Evolutionary conservation across 768 basidiomycete genomes (phyloP).

Genomic region (Pholiota molesta): DNA sequence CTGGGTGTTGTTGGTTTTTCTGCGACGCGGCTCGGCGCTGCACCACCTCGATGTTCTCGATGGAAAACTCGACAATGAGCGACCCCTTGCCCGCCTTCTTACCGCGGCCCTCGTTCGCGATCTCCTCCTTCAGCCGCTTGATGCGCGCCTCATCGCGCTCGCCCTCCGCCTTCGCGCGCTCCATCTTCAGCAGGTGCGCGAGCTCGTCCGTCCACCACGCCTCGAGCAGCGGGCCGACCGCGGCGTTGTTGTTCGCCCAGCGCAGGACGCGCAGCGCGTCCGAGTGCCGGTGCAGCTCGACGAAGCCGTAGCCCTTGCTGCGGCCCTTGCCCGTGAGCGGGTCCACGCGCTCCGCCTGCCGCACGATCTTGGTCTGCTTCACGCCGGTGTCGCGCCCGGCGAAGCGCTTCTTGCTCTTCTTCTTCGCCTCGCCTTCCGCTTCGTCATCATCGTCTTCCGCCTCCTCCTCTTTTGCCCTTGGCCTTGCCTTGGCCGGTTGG

Average conservation of each 20-base stretch:
- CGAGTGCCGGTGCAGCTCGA: constrained; percentile 86
- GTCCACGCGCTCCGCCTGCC: constrained; percentile 89
- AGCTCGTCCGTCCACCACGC: constrained; percentile 95
- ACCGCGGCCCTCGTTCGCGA: constrained; percentile 39
- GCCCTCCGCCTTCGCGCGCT: constrained; percentile 61
- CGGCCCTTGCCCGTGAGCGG: constrained; percentile 83
- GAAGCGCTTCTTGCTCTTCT: constrained; percentile 39
- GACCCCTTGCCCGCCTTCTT: constrained; percentile 45
- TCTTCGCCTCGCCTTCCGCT: constrained; percentile 47
- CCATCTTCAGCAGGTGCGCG: constrained; percentile 57
- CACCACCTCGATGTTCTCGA: constrained; percentile 92
- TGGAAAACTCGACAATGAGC: constrained; percentile 93
- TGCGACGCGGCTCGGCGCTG: constrained; percentile 62
- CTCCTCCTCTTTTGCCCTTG: too few relatives aligned
- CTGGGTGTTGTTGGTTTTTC: constrained; percentile 40
- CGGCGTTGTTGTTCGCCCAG: constrained; percentile 92
- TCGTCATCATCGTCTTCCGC: constrained; percentile 30
- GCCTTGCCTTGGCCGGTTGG: not conserved
- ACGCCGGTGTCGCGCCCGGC: constrained; percentile 45
- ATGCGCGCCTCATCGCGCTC: constrained; percentile 58
- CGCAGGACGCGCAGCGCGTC: constrained; percentile 90
- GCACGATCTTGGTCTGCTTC: constrained; percentile 91
- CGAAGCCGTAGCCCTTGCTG: constrained; percentile 94
- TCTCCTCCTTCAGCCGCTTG: constrained; percentile 59
- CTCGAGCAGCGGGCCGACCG: constrained; percentile 61